A percentile compares a stretch with the other conserved stretches of the same genome.
phyloP scores from a whole-genome alignment of 2,329 filamentous ascomycete genomes.

The Exophiala lecanii-corni region DNA sequence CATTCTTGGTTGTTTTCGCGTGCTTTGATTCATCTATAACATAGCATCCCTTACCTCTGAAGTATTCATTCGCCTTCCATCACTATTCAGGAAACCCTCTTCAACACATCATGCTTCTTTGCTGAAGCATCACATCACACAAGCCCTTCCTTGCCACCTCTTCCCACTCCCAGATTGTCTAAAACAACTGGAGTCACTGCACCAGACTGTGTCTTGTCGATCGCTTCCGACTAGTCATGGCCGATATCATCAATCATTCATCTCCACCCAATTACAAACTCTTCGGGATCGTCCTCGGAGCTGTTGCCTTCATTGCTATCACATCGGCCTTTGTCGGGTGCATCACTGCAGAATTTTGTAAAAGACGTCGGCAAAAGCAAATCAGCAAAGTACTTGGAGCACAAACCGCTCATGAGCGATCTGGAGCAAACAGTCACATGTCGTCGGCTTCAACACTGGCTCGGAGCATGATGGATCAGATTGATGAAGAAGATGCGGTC shows the following conservation, averaged over 20 bases:
- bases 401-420: not conserved
- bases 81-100: no score
- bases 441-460: not conserved
- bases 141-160: no score
- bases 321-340: slow-evolving; percentile 5
- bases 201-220: no score
- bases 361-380: slow-evolving; percentile 1
- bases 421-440: not conserved
- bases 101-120: no score
- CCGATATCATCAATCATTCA: not conserved
- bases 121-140: no score
- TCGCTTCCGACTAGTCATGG: no score
- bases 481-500: slow-evolving; percentile 1
- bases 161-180: no score
- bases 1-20: no score
- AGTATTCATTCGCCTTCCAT: no score
- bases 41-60: no score
- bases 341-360: slow-evolving; percentile 3
- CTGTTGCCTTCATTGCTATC: slow-evolving; percentile 5
- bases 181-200: no score
- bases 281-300: slow-evolving; percentile 6
- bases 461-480: not conserved
- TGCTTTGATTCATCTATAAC: no score
- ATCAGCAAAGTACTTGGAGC: slow-evolving; percentile 2
- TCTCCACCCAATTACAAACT: slow-evolving; percentile 3